Percentiles rank a stretch among this genome's conserved stretches.
Evolutionary conservation across 805 yeast genomes (phyloP).

Genomic region (Schwanniomyces yamadae): DNA sequence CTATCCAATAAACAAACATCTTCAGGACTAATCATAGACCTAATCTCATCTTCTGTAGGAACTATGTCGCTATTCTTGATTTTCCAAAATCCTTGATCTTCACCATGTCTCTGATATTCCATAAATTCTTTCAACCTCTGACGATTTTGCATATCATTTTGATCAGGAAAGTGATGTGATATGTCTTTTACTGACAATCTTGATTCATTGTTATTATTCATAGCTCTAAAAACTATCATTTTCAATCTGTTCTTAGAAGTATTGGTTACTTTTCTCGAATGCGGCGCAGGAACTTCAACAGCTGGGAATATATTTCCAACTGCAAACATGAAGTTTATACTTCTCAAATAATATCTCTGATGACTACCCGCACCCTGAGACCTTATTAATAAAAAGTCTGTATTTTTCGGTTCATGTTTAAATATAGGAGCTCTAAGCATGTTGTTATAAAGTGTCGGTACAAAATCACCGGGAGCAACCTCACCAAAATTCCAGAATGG

Average conservation of each 20-base stretch:
- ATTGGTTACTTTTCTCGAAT: constrained; percentile 91
- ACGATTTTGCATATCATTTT: constrained; percentile 94
- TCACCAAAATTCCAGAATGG: constrained; percentile 99
- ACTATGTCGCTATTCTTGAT: constrained; percentile 58
- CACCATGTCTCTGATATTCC: constrained; percentile 94
- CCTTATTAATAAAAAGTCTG: constrained; percentile 80
- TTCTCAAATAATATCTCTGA: constrained; percentile 66
- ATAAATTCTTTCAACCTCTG: constrained; percentile 94
- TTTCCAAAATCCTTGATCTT: constrained; percentile 95
- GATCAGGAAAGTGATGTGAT: constrained; percentile 91
- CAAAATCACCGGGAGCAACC: constrained; percentile 91
- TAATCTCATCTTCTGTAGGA: constrained; percentile 72
- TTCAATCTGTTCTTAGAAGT: constrained; percentile 86
- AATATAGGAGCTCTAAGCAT: constrained; percentile 91
- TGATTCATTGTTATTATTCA: constrained; percentile 71
- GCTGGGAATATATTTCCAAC: constrained; percentile 95
- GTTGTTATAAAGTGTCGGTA: constrained; percentile 89
- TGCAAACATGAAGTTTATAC: constrained; percentile 69
- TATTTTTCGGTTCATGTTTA: constrained; percentile 72
- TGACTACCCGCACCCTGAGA: constrained; percentile 79
- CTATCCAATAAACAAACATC: constrained; percentile 84
- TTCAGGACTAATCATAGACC: constrained; percentile 88
- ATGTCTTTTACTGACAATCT: constrained; percentile 85
- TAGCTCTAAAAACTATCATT: constrained; percentile 88
- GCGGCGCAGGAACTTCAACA: constrained; percentile 95